Percentiles rank a stretch among this genome's conserved stretches.
phyloP scores from a whole-genome alignment of 2,329 filamentous ascomycete genomes.

The Exophiala calicioides region DNA sequence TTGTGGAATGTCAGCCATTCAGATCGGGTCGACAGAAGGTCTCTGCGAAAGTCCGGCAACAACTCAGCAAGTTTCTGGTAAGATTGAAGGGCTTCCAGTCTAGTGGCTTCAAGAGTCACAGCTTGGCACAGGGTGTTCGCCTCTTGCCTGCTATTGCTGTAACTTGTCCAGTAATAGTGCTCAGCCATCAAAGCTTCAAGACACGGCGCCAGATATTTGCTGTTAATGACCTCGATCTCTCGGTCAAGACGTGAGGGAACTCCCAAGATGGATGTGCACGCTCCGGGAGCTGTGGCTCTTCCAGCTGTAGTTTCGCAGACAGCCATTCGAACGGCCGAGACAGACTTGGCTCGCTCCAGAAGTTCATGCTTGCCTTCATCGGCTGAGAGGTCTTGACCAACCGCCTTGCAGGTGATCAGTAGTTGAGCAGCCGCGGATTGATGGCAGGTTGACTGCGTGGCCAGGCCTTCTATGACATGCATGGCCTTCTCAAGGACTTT shows the following conservation, averaged over 20 bases:
- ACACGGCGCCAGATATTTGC: conserved; percentile 49
- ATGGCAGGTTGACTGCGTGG: conserved; percentile 24
- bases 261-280: conserved; percentile 52
- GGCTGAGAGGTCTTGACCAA: conserved; percentile 8
- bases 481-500: conserved; percentile 25
- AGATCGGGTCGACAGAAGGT: conserved; percentile 15
- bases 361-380: conserved; percentile 33
- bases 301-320: conserved; percentile 63
- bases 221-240: conserved; percentile 28
- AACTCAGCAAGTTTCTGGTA: conserved; percentile 25
- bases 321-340: conserved; percentile 64
- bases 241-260: conserved; percentile 25
- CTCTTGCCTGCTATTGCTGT: conserved; percentile 63
- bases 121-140: conserved; percentile 64
- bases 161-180: conserved; percentile 64
- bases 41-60: conserved; percentile 21
- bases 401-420: conserved; percentile 23
- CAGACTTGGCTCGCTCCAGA: conserved; percentile 52
- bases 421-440: conserved; percentile 23
- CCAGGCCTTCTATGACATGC: conserved; percentile 22
- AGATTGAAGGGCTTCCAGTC: conserved; percentile 23
- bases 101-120: conserved; percentile 38
- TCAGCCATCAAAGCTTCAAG: conserved; percentile 55
- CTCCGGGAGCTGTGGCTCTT: conserved; percentile 50
- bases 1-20: conserved; percentile 21